These are phyloP conservation scores for Boletus patriciae DNA, from an alignment of 768 basidiomycete species.

Conservation along the genomic window DNA sequence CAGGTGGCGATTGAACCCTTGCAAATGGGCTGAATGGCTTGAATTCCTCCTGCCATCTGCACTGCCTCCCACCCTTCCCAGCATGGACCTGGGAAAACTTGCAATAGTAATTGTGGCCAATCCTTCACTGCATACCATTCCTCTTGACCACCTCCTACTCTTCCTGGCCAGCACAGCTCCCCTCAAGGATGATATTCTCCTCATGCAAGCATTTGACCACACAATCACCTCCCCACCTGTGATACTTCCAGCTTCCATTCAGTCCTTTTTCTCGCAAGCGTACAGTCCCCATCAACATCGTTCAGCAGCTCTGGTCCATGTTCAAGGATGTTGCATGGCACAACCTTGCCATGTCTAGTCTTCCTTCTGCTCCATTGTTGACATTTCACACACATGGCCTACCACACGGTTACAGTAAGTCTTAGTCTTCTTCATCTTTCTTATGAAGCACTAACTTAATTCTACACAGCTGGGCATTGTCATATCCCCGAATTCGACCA, in stretches of 20 bases:
- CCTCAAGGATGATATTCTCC: conserved; percentile 1
- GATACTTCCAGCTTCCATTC: neutral
- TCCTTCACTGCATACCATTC: too few relatives aligned
- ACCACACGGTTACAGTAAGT: neutral
- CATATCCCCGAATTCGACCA: too few relatives aligned
- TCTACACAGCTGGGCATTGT: neutral
- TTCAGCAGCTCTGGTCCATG: neutral
- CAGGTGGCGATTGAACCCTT: too few relatives aligned
- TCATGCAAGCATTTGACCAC: neutral
- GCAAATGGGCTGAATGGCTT: too few relatives aligned
- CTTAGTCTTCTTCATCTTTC: too few relatives aligned
- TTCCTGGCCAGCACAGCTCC: too few relatives aligned
- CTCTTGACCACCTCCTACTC: too few relatives aligned
- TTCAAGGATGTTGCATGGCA: neutral
- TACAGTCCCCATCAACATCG: neutral
- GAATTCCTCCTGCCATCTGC: too few relatives aligned
- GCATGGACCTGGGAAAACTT: too few relatives aligned
- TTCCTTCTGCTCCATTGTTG: neutral
- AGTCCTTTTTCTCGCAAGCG: neutral
- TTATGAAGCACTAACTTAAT: neutral
- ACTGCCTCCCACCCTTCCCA: too few relatives aligned
- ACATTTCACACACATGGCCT: neutral
- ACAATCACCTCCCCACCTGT: neutral
- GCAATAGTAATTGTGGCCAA: too few relatives aligned
- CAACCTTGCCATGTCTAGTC: neutral